Conservation (phyloP, 257 asterid species). For the Solanum appendiculatum region DNA sequence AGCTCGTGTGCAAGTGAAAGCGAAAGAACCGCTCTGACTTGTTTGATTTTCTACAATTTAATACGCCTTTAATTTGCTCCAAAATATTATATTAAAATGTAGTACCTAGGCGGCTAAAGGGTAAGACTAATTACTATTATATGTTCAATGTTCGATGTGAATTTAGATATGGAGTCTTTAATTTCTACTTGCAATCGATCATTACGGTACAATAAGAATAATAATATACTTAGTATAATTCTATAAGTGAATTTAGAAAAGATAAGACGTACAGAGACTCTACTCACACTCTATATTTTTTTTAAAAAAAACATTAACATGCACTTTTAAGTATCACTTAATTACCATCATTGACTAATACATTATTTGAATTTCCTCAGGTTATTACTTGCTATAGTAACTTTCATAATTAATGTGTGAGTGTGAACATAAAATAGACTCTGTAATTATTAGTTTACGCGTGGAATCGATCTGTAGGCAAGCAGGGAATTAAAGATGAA, state of each 20-base stretch:
- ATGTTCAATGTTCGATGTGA: background rate
- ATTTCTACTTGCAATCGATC: too few relatives aligned
- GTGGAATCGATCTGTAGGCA: background rate
- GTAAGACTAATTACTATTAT: background rate
- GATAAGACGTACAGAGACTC: too few relatives aligned
- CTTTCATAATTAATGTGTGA: background rate
- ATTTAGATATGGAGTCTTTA: too few relatives aligned
- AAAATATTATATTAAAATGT: background rate
- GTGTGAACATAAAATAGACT: background rate
- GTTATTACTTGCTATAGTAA: background rate
- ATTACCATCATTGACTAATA: background rate
- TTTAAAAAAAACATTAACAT: background rate
- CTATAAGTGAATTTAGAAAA: too few relatives aligned
- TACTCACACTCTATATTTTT: background rate
- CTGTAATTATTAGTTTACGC: background rate
- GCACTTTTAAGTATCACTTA: background rate
- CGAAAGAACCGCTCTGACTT: background rate
- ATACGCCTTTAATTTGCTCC: background rate
- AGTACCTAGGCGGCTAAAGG: background rate
- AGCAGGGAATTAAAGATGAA: background rate
- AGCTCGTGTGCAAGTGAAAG: conserved; percentile 21
- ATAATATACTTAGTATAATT: background rate
- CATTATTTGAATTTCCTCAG: background rate
- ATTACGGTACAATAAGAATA: background rate
- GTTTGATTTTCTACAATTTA: background rate